Percentiles rank a stretch among this genome's conserved stretches.
Evolutionary conservation across 192 early-diverging fungal genomes (phyloP).

Genomic region (Backusella psychrophila): DNA sequence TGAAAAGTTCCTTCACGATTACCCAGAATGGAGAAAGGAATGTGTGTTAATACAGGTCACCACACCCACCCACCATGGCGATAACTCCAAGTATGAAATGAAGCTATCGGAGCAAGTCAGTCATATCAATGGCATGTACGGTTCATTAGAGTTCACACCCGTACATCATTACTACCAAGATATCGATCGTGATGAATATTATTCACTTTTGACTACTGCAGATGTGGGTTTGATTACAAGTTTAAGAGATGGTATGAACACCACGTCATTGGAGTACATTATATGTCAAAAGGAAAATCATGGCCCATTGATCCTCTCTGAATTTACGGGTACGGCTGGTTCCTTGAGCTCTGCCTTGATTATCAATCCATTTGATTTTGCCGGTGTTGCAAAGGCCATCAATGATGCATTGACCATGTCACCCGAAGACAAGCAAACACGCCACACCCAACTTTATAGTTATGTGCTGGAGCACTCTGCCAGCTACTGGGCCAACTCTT

Average conservation of each 20-base stretch:
- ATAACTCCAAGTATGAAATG: conserved; percentile 69
- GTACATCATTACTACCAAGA: conserved; percentile 92
- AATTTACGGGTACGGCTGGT: conserved; percentile 95
- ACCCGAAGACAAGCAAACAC: conserved; percentile 58
- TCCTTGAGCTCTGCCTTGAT: conserved; percentile 74
- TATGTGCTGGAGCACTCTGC: conserved; percentile 85
- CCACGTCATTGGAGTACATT: conserved; percentile 91
- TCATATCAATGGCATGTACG: conserved; percentile 91
- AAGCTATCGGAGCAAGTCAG: conserved; percentile 89
- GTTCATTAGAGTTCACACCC: conserved; percentile 93
- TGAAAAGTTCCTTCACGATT: conserved; percentile 85
- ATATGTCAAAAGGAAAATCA: conserved; percentile 86
- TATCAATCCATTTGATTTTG: conserved; percentile 89
- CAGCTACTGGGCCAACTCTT: conserved; percentile 80
- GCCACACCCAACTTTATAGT: conserved; percentile 62
- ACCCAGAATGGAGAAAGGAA: conserved; percentile 91
- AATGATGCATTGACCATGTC: conserved; percentile 67
- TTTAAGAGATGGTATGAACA: conserved; percentile 98
- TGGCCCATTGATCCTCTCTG: conserved; percentile 88
- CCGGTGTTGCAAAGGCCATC: conserved; percentile 76
- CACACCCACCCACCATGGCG: conserved; percentile 68
- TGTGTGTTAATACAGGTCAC: conserved; percentile 96
- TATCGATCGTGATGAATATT: conserved; percentile 96
- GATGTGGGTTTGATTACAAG: conserved; percentile 92
- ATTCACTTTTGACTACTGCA: conserved; percentile 90